phyloP scores from a whole-genome alignment of 2,329 filamentous ascomycete genomes.

The Alternaria sp. region DNA sequence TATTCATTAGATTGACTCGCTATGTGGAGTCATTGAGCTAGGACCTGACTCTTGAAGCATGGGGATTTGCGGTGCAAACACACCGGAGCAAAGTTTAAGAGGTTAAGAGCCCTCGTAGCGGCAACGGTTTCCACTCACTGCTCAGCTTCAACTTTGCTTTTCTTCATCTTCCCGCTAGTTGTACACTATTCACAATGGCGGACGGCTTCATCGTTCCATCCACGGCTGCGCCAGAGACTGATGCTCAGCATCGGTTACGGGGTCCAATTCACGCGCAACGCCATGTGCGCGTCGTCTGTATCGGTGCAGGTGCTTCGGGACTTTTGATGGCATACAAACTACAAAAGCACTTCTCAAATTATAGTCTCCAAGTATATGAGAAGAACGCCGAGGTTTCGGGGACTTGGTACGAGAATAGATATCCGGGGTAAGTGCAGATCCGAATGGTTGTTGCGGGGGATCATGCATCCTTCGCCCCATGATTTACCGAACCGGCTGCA shows the following conservation, averaged over 20 bases:
- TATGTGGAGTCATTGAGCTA: background rate
- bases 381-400: slow-evolving; percentile 60
- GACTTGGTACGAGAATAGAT: slow-evolving; percentile 63
- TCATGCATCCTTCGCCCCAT: slow-evolving; percentile 6
- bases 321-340: slow-evolving; percentile 61
- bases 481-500: slow-evolving; percentile 1
- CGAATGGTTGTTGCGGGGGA: slow-evolving; percentile 3
- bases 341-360: slow-evolving; percentile 56
- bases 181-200: slow-evolving; percentile 16
- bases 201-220: slow-evolving; percentile 41
- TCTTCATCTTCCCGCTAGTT: background rate
- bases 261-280: slow-evolving; percentile 49
- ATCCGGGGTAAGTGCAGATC: slow-evolving; percentile 47
- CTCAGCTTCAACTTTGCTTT: slow-evolving; percentile 1
- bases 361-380: slow-evolving; percentile 56
- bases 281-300: slow-evolving; percentile 53
- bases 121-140: background rate
- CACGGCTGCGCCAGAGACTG: slow-evolving; percentile 28
- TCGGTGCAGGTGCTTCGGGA: slow-evolving; percentile 61
- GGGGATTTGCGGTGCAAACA: background rate
- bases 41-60: slow-evolving; percentile 16
- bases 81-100: slow-evolving; percentile 10
- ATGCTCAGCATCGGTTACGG: slow-evolving; percentile 37
- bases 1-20: slow-evolving; percentile 17
- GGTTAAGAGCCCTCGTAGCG: background rate